These are phyloP conservation scores for Aspergillus sp. DNA, from an alignment of 2,329 filamentous ascomycete species.

Conservation along the genomic window DNA sequence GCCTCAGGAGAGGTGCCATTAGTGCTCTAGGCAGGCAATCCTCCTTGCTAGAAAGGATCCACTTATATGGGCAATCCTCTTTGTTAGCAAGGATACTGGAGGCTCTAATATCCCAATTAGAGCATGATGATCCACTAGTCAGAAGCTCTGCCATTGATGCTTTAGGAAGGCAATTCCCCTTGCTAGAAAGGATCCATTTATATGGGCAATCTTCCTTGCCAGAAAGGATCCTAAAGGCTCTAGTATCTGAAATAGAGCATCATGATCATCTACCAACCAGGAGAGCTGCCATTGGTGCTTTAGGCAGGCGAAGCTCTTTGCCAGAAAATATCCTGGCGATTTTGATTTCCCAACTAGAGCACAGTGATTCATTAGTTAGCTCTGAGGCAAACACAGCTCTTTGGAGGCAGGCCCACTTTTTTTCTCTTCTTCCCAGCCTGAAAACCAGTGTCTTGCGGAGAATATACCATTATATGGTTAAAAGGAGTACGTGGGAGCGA, in stretches of 20 bases:
- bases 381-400: neutral
- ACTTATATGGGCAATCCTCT: too few species aligned
- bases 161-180: neutral
- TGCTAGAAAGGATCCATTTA: neutral
- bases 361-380: too few species aligned
- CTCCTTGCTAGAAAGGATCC: neutral
- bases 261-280: neutral
- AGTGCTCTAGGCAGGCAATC: neutral
- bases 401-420: neutral
- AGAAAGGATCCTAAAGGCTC: neutral
- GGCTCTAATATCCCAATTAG: neutral
- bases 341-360: too few species aligned
- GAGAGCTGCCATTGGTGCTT: neutral
- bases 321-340: neutral
- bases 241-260: neutral
- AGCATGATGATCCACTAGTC: neutral
- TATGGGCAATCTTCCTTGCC: too few species aligned
- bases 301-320: neutral
- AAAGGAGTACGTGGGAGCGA: neutral
- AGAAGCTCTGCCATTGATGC: neutral
- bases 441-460: neutral
- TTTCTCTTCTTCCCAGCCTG: neutral
- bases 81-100: neutral
- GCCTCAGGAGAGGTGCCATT: neutral
- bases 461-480: too few species aligned